Evolutionary conservation across 139 green algal species (phyloP), one percentile per base, ranked within the genome.

Genomic region (Micromonas pusilla): DNA sequence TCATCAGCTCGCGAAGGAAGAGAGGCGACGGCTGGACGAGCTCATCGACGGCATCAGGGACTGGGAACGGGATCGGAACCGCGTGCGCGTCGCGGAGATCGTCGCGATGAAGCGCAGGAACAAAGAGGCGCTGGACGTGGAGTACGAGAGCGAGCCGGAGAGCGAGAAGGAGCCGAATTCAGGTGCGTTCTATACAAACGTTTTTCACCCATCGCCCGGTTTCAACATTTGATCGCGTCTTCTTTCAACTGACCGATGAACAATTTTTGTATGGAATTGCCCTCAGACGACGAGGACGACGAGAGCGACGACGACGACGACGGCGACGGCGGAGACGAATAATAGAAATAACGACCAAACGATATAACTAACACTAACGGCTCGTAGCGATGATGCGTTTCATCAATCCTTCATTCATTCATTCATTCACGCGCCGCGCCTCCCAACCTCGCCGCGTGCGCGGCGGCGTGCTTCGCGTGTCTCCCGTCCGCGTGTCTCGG

Each of bases 1-100:
- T n/a, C n/a, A n/a, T n/a, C n/a, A n/a, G n/a, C n/a, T 91, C 34
- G 79, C 91, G 3, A 87, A 72, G 53, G 79, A 83, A 20, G 87
- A 91, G 84, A 73, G 86, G 34, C 52, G 70, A 13, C 33, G 39
- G 13, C 80, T 81, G 30, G 84, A 88, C 72, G 83, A 83, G 52
- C 70, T 87, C 54, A 74, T 82, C 37, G 75, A 70, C 23, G 32
- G 70, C 4, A 84, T 83, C 66, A 76, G 78, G 75, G 23, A 60
- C 23, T 85, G 83, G 80, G 62, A 81, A 53, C 45, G 38, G 32
- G 53, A 82, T 73, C 68, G 74, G 70, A 88, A 90, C 76, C 84
- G 89, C 36, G 88, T 90, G n/a, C 85, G 88, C 39, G 85, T 92
- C 66, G 79, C 70, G 2, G 88, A 93, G 82, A 89, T 92, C 68